Base-by-base conservation (phyloP, 2,329 filamentous ascomycete genomes). In the Exophiala oligosperma region DNA sequence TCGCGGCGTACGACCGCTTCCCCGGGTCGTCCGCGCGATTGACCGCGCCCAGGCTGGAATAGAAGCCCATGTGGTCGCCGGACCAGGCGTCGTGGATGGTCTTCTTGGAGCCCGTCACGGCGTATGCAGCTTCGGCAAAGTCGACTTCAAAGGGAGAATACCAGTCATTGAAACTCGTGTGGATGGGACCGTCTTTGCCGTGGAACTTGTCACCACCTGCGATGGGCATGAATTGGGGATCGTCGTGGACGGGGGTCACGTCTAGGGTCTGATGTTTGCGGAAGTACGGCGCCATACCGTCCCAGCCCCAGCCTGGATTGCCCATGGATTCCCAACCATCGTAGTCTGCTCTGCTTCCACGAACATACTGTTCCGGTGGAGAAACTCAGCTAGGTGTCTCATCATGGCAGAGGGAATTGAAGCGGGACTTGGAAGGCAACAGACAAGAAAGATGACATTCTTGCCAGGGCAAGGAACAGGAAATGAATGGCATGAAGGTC, bases 1-100 rank as follows among this genome's bases (percentile, higher is more conserved):
- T 68, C 1, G 71, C 73, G 0, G 76, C 68, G 59, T 78, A 80
- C 14, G 74, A 77, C 38, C 78, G 68, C 26, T 62, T 65, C 2
- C 63, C 63, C 1, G 53, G 54, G 38, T 62, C 57, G 26, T 60
- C 59, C 4, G 52, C 59, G 7, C 61, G 52, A 41, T 62, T 61
- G 1, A 65, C 57, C 11, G 63, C 61, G 5, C 58, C 63, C 6
- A 65, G 54, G 48, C 57, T 54, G 38, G 63, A 57, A 41, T 62
- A 59, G 52, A 64, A 66, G 11, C 63, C 63, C 35, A 64, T 49
- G 41, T 64, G 61, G 37, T 64, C 61, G 26, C 63, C 63, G 21
- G 52, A 56, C 61, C 59, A 64, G 9, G 59, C 56, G 40, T 64
- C 60, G 21, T 58, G 28, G 11, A 60, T 52, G 32, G 52, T 72